Evolutionary conservation across 345 rosid genomes (phyloP).

Genomic region (Ceriops decandra): DNA sequence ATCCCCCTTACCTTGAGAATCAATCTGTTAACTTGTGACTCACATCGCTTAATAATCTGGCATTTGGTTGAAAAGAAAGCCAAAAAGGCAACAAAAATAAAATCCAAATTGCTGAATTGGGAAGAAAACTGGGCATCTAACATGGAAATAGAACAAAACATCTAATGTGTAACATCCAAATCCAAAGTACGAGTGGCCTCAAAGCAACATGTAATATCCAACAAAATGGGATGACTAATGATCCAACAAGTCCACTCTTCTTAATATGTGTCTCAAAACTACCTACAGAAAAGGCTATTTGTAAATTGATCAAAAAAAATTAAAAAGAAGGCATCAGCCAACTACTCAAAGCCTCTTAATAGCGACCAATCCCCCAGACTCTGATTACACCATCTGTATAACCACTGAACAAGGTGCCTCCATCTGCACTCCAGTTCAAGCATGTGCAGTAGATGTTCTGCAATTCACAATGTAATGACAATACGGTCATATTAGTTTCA

Average conservation of each 20-base stretch:
- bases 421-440: constrained; percentile 89
- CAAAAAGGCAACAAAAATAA: background rate
- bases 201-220: constrained; percentile 11
- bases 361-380: constrained; percentile 94
- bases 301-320: background rate
- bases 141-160: background rate
- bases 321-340: background rate
- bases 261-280: constrained; percentile 5
- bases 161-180: constrained; percentile 2
- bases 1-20: no score
- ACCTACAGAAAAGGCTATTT: constrained; percentile 3
- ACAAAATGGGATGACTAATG: background rate
- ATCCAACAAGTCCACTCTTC: constrained; percentile 16
- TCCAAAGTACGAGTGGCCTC: background rate
- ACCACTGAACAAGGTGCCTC: constrained; percentile 91
- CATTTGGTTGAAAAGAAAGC: background rate
- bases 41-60: no score
- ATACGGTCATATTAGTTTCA: background rate
- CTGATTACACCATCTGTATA: constrained; percentile 93
- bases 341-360: constrained; percentile 1
- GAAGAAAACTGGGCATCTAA: background rate
- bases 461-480: constrained; percentile 6
- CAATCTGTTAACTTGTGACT: no score
- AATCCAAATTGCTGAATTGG: background rate
- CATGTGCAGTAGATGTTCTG: constrained; percentile 91